Percentiles rank a stretch among this genome's conserved stretches.
Conservation (phyloP, 371 early-diverging fungal species). For the Syncephalastrum sp. region DNA sequence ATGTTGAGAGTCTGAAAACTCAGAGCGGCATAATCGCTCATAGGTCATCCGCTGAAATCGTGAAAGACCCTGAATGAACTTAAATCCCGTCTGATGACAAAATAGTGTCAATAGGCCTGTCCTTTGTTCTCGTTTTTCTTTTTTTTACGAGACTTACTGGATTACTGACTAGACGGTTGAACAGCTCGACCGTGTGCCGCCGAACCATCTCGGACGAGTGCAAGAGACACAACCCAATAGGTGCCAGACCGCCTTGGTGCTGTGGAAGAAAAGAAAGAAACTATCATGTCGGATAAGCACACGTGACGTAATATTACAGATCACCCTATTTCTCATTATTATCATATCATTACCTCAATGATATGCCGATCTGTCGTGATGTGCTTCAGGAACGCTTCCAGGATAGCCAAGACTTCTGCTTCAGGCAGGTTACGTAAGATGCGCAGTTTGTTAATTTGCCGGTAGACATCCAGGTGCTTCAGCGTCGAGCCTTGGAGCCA, state of each 20-base stretch:
- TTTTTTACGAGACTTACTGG: constrained; percentile 41
- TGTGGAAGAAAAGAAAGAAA: constrained; percentile 79
- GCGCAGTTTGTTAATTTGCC: constrained; percentile 68
- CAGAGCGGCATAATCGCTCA: constrained; percentile 25
- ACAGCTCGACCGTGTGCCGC: constrained; percentile 62
- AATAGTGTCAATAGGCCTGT: background rate
- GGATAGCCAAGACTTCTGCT: constrained; percentile 65
- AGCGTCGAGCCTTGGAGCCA: constrained; percentile 58
- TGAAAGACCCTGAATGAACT: constrained; percentile 41
- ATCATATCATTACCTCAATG: constrained; percentile 59
- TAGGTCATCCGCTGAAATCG: constrained; percentile 46
- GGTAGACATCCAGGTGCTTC: constrained; percentile 65
- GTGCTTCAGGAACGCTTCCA: constrained; percentile 60
- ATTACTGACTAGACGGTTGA: constrained; percentile 64
- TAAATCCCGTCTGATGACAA: constrained; percentile 28
- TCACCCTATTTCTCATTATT: background rate
- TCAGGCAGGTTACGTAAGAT: constrained; percentile 55
- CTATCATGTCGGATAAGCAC: constrained; percentile 24
- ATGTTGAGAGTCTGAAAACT: too few species aligned
- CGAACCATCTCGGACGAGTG: constrained; percentile 67
- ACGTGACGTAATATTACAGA: background rate
- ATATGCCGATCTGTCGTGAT: constrained; percentile 74
- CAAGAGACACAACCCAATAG: constrained; percentile 81
- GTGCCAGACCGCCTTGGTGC: constrained; percentile 78
- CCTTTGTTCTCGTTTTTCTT: background rate